Percentiles rank a stretch among this genome's conserved stretches.
These are phyloP conservation scores for Fagopyrum tataricum DNA, from an alignment of 148 eudicot genomes.

Conservation along the genomic window DNA sequence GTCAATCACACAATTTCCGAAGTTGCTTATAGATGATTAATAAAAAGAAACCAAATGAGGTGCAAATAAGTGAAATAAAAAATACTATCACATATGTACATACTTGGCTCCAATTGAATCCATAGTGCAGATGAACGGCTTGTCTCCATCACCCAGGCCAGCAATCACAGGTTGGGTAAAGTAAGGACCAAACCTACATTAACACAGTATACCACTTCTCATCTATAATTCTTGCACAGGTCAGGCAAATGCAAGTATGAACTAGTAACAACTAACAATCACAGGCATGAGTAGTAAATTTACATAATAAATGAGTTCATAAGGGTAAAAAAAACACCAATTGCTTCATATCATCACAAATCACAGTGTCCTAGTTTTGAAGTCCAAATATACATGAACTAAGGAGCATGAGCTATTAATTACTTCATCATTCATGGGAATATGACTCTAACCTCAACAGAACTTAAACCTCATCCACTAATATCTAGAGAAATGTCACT, in stretches of 20 bases:
- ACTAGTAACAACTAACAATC: neutral
- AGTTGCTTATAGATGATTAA: neutral
- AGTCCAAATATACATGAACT: neutral
- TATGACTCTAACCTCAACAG: neutral
- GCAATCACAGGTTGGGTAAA: constrained; percentile 95
- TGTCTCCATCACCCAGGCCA: constrained; percentile 81
- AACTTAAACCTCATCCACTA: neutral
- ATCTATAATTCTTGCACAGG: neutral
- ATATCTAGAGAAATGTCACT: neutral
- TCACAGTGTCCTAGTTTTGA: neutral
- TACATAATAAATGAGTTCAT: neutral
- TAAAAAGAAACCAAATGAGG: neutral
- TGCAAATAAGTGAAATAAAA: constrained; percentile 6
- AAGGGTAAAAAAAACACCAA: neutral
- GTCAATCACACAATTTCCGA: neutral
- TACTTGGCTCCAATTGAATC: constrained; percentile 99
- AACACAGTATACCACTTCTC: neutral
- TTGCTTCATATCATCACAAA: neutral
- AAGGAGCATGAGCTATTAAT: neutral
- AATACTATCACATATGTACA: constrained; percentile 34
- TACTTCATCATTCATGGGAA: neutral
- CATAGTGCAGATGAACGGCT: constrained; percentile 99
- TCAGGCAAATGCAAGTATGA: neutral
- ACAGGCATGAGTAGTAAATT: neutral
- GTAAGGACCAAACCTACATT: constrained; percentile 82